These are phyloP conservation scores for Epichloe brachyelytri DNA, from an alignment of 2,329 filamentous ascomycete species.

Conservation along the genomic window DNA sequence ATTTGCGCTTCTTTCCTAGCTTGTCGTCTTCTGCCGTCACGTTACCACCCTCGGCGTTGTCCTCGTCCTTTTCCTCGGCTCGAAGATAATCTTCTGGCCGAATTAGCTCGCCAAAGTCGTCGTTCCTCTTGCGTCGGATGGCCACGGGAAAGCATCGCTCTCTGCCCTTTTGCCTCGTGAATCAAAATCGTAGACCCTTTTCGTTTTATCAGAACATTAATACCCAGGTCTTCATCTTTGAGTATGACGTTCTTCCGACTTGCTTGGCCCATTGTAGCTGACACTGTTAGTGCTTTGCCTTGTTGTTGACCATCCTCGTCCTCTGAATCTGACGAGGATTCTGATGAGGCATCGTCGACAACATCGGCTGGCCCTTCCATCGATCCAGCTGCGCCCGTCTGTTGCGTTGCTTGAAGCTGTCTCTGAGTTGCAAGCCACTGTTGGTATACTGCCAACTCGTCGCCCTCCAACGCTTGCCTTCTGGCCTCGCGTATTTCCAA, in stretches of 20 bases:
- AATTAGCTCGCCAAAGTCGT: constrained; percentile 91
- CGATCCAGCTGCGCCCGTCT: constrained; percentile 52
- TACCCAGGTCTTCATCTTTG: constrained; percentile 79
- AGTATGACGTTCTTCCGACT: constrained; percentile 75
- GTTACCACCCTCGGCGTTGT: constrained; percentile 40
- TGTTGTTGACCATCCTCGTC: constrained; percentile 85
- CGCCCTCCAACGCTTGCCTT: constrained; percentile 54
- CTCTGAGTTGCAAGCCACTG: constrained; percentile 84
- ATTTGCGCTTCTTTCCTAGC: constrained; percentile 86
- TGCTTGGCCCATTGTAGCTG: constrained; percentile 70
- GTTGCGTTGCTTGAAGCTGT: constrained; percentile 71
- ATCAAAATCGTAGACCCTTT: constrained; percentile 89
- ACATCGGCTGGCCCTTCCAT: constrained; percentile 60
- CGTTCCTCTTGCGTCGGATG: constrained; percentile 62
- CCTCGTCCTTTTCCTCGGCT: constrained; percentile 77
- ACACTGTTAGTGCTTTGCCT: constrained; percentile 81
- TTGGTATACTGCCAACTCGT: constrained; percentile 73
- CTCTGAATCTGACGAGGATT: constrained; percentile 75
- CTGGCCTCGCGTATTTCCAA: constrained; percentile 48
- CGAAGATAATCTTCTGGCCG: constrained; percentile 86
- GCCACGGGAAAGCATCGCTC: constrained; percentile 88
- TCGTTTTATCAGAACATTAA: constrained; percentile 79
- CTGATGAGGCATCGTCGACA: constrained; percentile 74
- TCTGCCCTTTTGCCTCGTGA: constrained; percentile 81
- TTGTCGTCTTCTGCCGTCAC: constrained; percentile 39